A percentile compares a stretch with the other conserved stretches of the same genome.
Conservation (phyloP, 2,329 filamentous ascomycete species). For the Amesomyces nigricolor region DNA sequence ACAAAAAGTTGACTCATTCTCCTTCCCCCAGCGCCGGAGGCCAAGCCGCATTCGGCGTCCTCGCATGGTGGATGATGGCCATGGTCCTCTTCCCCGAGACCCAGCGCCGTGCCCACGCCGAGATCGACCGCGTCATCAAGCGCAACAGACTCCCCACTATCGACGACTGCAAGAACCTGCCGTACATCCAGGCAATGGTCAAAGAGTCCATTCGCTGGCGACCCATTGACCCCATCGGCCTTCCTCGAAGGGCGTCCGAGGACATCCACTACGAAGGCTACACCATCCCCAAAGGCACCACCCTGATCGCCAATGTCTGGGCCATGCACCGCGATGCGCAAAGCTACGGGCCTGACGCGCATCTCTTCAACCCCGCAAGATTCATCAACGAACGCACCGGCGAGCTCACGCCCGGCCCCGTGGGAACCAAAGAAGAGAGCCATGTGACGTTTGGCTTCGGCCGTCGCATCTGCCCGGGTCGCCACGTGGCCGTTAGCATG, state of each 20-base stretch:
- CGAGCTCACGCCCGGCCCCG: too few relatives aligned
- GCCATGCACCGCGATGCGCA: slow-evolving; percentile 35
- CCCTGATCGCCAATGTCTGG: slow-evolving; percentile 48
- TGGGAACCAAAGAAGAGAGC: too few relatives aligned
- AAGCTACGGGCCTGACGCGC: too few relatives aligned
- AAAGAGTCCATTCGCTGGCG: slow-evolving; percentile 54
- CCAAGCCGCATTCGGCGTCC: slow-evolving; percentile 25
- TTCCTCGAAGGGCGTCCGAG: slow-evolving; percentile 44
- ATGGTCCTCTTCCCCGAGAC: slow-evolving; percentile 39
- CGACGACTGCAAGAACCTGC: slow-evolving; percentile 43
- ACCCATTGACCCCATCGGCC: slow-evolving; percentile 46
- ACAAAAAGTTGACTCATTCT: too few relatives aligned
- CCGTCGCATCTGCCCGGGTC: too few relatives aligned
- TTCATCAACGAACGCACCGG: too few relatives aligned
- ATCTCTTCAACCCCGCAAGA: too few relatives aligned
- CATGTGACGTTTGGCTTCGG: too few relatives aligned
- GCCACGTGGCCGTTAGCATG: too few relatives aligned
- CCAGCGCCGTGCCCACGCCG: slow-evolving; percentile 43
- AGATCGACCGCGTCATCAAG: slow-evolving; percentile 49
- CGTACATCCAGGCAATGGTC: slow-evolving; percentile 49
- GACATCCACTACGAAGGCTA: slow-evolving; percentile 45
- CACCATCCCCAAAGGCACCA: slow-evolving; percentile 45
- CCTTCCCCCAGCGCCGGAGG: too few relatives aligned
- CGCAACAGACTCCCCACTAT: slow-evolving; percentile 40
- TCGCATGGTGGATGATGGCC: slow-evolving; percentile 38